phyloP scores from a whole-genome alignment of 352 stramenopile species.

The Pythium brachiatum region DNA sequence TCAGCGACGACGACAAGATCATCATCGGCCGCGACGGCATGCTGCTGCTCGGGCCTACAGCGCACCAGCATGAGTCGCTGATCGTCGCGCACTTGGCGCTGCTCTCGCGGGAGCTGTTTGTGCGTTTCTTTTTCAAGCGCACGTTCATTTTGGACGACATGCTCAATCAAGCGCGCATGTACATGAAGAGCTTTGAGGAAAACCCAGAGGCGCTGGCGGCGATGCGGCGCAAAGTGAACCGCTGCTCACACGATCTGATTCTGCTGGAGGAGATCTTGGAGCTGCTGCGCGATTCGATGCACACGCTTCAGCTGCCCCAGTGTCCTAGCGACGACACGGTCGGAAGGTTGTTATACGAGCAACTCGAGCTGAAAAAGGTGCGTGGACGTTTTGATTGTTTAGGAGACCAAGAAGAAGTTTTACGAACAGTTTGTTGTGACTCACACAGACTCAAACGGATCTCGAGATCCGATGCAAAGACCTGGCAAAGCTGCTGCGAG shows the following conservation, averaged over 20 bases:
- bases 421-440: too few relatives aligned
- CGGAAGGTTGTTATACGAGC: conserved; percentile 90
- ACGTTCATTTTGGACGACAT: conserved; percentile 96
- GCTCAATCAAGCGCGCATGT: conserved; percentile 89
- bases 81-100: conserved; percentile 91
- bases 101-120: conserved; percentile 91
- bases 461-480: conserved; percentile 92
- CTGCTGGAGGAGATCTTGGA: conserved; percentile 95
- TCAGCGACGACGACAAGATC: conserved; percentile 94
- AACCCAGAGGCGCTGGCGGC: conserved; percentile 89
- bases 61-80: conserved; percentile 85
- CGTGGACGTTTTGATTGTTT: conserved; percentile 17
- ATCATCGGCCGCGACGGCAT: conserved; percentile 93
- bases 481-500: conserved; percentile 90
- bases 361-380: conserved; percentile 87
- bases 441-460: conserved; percentile 53
- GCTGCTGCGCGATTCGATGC: conserved; percentile 93
- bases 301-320: conserved; percentile 87
- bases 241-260: conserved; percentile 93
- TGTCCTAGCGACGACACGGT: conserved; percentile 89
- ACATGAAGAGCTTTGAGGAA: conserved; percentile 91
- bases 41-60: conserved; percentile 85
- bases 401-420: not conserved
- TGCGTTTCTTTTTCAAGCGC: conserved; percentile 93
- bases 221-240: conserved; percentile 90